phyloP scores from a whole-genome alignment of 2,329 filamentous ascomycete genomes.

The Claviceps cyperi region DNA sequence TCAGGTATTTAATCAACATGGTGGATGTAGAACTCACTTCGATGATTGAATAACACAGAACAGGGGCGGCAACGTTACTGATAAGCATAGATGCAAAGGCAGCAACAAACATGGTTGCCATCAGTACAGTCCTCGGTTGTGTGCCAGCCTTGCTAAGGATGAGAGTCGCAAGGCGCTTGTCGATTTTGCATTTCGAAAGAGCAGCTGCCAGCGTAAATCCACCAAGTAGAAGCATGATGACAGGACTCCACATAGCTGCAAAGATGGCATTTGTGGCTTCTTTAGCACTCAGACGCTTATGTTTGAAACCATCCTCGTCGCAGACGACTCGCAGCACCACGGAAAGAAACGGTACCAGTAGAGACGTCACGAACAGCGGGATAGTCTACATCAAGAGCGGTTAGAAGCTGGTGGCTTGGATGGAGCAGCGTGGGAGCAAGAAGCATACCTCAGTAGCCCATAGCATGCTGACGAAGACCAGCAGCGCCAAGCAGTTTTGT shows the following conservation, averaged over 20 bases:
- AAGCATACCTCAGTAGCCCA: conserved; percentile 80
- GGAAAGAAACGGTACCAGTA: conserved; percentile 85
- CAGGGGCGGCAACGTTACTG: conserved; percentile 92
- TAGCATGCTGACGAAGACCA: conserved; percentile 82
- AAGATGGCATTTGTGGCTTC: conserved; percentile 76
- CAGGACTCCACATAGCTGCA: conserved; percentile 94
- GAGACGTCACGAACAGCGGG: conserved; percentile 87
- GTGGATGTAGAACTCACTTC: conserved; percentile 43
- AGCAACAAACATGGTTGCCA: conserved; percentile 98
- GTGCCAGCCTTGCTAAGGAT: conserved; percentile 94
- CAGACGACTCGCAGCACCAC: conserved; percentile 77
- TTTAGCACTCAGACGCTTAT: conserved; percentile 61
- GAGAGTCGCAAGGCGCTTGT: conserved; percentile 92
- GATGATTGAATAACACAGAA: conserved; percentile 94
- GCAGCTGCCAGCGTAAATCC: conserved; percentile 94
- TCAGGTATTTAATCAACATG: not conserved
- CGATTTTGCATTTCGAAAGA: conserved; percentile 92
- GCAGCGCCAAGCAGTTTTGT: conserved; percentile 87
- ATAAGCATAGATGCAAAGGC: conserved; percentile 99
- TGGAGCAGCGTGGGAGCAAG: not conserved
- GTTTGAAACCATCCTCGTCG: conserved; percentile 43
- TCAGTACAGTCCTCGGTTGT: conserved; percentile 69
- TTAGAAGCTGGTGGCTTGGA: not conserved
- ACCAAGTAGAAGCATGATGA: conserved; percentile 94
- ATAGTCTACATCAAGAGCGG: conserved; percentile 49